phyloP scores from a whole-genome alignment of 176 grass and related monocot genomes.

The Secale cereale region DNA sequence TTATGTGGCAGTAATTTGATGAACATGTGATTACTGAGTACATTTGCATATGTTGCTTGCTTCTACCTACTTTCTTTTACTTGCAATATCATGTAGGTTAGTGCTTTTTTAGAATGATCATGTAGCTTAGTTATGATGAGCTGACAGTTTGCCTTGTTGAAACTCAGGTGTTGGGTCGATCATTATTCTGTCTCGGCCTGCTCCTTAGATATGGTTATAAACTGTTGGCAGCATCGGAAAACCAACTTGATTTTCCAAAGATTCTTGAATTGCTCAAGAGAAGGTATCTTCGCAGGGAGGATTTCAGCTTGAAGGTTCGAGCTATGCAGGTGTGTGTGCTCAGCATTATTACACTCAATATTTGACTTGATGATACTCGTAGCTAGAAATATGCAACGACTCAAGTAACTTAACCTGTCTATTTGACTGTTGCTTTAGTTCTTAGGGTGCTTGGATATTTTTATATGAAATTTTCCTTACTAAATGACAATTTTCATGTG shows the following conservation, averaged over 20 bases:
- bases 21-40: constrained; percentile 3
- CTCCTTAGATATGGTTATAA: constrained; percentile 91
- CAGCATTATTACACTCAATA: constrained; percentile 19
- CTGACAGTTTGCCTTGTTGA: constrained; percentile 39
- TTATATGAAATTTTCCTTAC: not conserved
- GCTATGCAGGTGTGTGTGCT: constrained; percentile 68
- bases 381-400: not conserved
- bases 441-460: constrained; percentile 8
- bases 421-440: constrained; percentile 22
- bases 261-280: constrained; percentile 71
- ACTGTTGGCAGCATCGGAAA: constrained; percentile 64
- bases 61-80: constrained; percentile 4
- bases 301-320: constrained; percentile 93
- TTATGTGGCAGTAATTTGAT: not conserved
- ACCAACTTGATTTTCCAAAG: constrained; percentile 70
- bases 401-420: constrained; percentile 1
- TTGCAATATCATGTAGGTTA: not conserved
- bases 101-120: not conserved
- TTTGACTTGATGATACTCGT: not conserved
- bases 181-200: constrained; percentile 91
- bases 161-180: constrained; percentile 78
- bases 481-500: constrained; percentile 20
- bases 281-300: constrained; percentile 70
- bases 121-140: constrained; percentile 16
- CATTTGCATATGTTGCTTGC: constrained; percentile 20